These are phyloP conservation scores for Ustilago xerochloae DNA, from an alignment of 1,284 basidiomycete genomes.

Conservation along the genomic window DNA sequence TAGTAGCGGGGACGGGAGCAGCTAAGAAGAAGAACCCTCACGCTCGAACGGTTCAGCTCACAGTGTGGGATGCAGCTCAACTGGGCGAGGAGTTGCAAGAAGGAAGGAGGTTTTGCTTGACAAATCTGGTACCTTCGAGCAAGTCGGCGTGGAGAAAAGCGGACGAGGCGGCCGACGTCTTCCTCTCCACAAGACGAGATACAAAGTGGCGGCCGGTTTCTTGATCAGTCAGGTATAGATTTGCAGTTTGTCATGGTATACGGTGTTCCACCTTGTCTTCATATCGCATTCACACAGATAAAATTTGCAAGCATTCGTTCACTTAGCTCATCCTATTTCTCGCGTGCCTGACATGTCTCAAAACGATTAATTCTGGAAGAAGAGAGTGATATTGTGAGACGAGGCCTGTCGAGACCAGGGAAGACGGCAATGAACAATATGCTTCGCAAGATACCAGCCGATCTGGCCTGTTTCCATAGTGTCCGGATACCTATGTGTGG, in stretches of 20 bases:
- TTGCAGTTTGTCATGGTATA: neutral
- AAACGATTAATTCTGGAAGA: no score
- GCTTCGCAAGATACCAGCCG: no score
- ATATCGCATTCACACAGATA: neutral
- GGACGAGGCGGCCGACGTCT: slow-evolving; percentile 74
- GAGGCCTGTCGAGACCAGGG: no score
- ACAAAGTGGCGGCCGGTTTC: slow-evolving; percentile 72
- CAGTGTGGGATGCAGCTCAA: slow-evolving; percentile 43
- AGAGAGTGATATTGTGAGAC: neutral
- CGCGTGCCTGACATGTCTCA: no score
- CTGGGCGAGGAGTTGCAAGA: slow-evolving; percentile 35
- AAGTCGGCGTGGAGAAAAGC: slow-evolving; percentile 76
- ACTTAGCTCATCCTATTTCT: no score
- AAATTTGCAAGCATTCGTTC: no score
- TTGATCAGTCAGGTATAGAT: neutral
- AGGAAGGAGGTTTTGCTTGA: slow-evolving; percentile 70
- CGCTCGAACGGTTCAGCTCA: slow-evolving; percentile 55
- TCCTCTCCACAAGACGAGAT: slow-evolving; percentile 75
- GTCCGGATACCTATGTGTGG: slow-evolving; percentile 5
- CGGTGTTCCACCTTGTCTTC: no score
- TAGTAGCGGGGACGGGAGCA: neutral
- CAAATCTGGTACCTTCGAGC: slow-evolving; percentile 76
- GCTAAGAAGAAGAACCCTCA: slow-evolving; percentile 29
- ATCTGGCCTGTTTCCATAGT: no score
- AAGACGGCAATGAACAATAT: no score